Evolutionary conservation across 2,329 filamentous ascomycete genomes (phyloP), one percentile per base, ranked within the genome.

Genomic region (Colletotrichum noveboracense): DNA sequence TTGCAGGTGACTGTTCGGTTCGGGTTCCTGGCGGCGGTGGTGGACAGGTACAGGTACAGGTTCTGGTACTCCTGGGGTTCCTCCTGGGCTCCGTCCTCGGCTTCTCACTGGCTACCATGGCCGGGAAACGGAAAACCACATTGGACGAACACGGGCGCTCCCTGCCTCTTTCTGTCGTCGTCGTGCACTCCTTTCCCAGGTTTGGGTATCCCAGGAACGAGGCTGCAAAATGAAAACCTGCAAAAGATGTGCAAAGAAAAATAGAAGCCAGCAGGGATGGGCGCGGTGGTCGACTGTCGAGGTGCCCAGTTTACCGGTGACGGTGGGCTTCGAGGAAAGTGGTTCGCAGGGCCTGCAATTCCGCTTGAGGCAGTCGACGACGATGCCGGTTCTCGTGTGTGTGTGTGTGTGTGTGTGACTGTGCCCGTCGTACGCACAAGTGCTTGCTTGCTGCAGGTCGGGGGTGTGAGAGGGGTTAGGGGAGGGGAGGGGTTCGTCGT

Each of bases 21-120:
- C 28, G 61, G 61, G 36, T 38, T 30, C 32, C 28, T 34, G 30
- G 58, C 13, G 30, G 58, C 21, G 30, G 16, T 62, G 60, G 60
- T 62, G 60, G 18, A 36, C 28, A 8, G 34, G 34, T 38, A 14
- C 34, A 3, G 32, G 32, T 34, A 34, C 32, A 34, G 32, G 32
- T 34, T 6, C 13, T 13, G n/a, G 52, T 56, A 28, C 26, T 13
- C 18, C 60, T 32, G 60, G 26, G 32, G 48, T 24, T 30, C 48
- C 32, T 68, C 66, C 48, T n/a, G n/a, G n/a, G n/a, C n/a, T 58
- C 36, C 38, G 30, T 32, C 38, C 56, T 67, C 66, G 52, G 62
- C 52, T 74, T 74, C 61, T 70, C 70, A 74, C 36, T 74, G 71
- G 71, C 65, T 55, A 74, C 55, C 70, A 76, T 76, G 64, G 70